Base-by-base conservation (phyloP, 2,329 filamentous ascomycete genomes). In the Fusarium duplospermum region DNA sequence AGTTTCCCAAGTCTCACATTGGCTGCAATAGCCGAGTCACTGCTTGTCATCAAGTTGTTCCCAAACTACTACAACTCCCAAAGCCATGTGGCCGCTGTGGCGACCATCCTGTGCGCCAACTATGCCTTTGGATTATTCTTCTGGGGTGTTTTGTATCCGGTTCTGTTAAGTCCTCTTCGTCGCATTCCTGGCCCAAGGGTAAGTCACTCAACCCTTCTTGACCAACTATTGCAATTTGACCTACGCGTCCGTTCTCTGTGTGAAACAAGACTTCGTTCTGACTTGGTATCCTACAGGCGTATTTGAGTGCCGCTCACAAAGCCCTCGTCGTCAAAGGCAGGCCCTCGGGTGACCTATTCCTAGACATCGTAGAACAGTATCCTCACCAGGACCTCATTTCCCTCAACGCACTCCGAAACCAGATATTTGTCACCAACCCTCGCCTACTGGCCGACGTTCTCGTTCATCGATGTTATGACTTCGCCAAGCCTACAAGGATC, bases 401-500 rank as follows among this genome's bases (percentile, higher is more conserved):
- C 14, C 71, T 80, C 4, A 75, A 75, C 22, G 56, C 64, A 6
- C 35, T 69, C 6, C 64, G 76, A 22, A 58, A 68, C 4, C 74
- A 76, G 9, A 16, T 80, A 2, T 64, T 72, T 16, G 40, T 80
- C 16, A 71, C 71, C 20, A 78, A 76, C 4, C 79, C 79, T 1
- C 72, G 62, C 0, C 60, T 80, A 1, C 54, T 80, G 2, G 77
- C 77, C 7, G 79, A 80, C 13, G 40, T 80, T 0, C 70, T 80
- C 9, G 78, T 79, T 2, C 77, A 80, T 20, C 72, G 69, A 16
- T 87, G 87, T 10, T 90, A 91, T 68, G 87, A 88, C 36, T 91
- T 89, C 64, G 76, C 83, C 20, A 90, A 90, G 52, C 87, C 88
- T 0, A 71, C 73, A 5, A 78, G 83, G n/a, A 77, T 88, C 29